phyloP scores from a whole-genome alignment of 139 green algal species.

The Yamagishiella unicocca region DNA sequence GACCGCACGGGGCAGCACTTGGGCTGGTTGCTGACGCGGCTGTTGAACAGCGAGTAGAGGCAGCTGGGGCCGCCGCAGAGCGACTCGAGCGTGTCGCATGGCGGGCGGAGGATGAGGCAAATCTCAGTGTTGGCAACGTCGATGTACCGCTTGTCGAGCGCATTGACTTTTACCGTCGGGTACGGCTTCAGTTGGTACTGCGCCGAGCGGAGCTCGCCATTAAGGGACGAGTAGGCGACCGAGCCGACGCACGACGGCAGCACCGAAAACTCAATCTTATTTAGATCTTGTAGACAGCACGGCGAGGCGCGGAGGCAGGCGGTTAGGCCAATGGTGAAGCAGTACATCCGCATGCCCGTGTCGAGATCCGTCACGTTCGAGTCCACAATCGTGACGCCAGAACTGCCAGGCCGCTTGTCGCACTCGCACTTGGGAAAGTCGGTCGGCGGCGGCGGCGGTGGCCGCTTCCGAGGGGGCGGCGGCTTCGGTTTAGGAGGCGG shows the following conservation, averaged over 20 bases:
- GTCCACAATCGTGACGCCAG: background rate
- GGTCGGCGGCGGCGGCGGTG: background rate
- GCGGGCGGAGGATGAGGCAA: constrained; percentile 43
- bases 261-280: constrained; percentile 52
- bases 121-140: constrained; percentile 22
- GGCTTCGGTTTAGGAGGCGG: background rate
- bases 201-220: constrained; percentile 14
- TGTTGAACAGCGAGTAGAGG: constrained; percentile 53
- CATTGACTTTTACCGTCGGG: constrained; percentile 52
- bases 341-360: constrained; percentile 39
- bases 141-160: background rate
- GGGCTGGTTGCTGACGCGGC: background rate
- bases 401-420: constrained; percentile 10
- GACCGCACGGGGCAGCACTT: constrained; percentile 57
- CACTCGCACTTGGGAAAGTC: constrained; percentile 49
- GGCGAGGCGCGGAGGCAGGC: background rate
- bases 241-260: constrained; percentile 35
- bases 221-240: constrained; percentile 36
- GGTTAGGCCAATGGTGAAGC: constrained; percentile 20
- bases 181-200: constrained; percentile 53
- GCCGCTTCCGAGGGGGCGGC: background rate
- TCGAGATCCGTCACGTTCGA: background rate
- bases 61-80: constrained; percentile 41
- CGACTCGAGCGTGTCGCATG: constrained; percentile 28
- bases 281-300: constrained; percentile 42